phyloP scores from a whole-genome alignment of 306 rosid genomes.

The Trifolium repens region DNA sequence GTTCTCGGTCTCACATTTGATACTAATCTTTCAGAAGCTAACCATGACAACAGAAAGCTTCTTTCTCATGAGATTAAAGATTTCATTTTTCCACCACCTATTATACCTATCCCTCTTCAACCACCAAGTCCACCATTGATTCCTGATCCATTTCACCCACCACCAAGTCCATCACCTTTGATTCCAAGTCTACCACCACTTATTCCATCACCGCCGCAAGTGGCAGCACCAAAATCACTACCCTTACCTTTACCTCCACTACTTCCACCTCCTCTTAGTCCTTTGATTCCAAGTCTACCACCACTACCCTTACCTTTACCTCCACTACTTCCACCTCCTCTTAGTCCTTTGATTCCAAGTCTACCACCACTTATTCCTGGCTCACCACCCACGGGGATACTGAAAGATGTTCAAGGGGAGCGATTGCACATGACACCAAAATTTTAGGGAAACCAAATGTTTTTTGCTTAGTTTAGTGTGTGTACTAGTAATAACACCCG shows the following conservation, averaged over 20 bases:
- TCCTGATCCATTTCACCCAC: conserved; percentile 58
- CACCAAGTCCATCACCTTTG: conserved; percentile 49
- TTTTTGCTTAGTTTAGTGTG: no score
- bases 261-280: neutral
- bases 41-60: conserved; percentile 34
- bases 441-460: no score
- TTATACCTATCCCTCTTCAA: conserved; percentile 49
- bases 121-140: conserved; percentile 51
- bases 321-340: no score
- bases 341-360: no score
- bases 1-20: conserved; percentile 48
- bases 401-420: no score
- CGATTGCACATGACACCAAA: no score
- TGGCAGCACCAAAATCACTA: no score
- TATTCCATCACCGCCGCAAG: no score
- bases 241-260: conserved; percentile 36
- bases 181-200: conserved; percentile 52
- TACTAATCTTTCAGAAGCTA: conserved; percentile 49
- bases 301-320: neutral
- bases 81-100: conserved; percentile 52
- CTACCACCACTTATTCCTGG: no score
- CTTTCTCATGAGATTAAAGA: conserved; percentile 32
- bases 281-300: conserved; percentile 48
- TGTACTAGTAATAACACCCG: no score
- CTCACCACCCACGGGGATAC: no score